Evolutionary conservation across 2,329 filamentous ascomycete species (phyloP).

Genomic region (Gyromitra esculenta): DNA sequence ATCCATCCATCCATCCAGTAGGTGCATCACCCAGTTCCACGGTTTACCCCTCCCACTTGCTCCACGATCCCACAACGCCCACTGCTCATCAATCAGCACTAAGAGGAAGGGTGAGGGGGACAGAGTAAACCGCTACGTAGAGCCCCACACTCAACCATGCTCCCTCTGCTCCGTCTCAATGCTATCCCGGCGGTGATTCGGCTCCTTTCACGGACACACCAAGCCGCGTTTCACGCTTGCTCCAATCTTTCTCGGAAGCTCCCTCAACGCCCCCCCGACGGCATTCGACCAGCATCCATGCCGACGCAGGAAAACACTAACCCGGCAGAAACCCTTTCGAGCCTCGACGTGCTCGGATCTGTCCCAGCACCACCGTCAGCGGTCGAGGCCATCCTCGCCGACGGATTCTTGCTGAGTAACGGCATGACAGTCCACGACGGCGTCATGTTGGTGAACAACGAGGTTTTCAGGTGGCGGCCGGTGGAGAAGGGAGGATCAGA

Average conservation of each 20-base stretch:
- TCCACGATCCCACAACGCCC: slow-evolving; percentile 38
- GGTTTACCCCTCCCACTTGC: slow-evolving; percentile 47
- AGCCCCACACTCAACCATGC: slow-evolving; percentile 22
- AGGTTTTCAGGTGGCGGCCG: slow-evolving; percentile 88
- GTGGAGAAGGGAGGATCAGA: slow-evolving; percentile 37
- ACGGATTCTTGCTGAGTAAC: slow-evolving; percentile 88
- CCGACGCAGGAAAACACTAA: slow-evolving; percentile 23
- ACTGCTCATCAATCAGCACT: slow-evolving; percentile 26
- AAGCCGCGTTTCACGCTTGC: slow-evolving; percentile 34
- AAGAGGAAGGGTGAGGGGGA: slow-evolving; percentile 16
- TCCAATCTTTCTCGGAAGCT: slow-evolving; percentile 17
- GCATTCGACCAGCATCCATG: slow-evolving; percentile 8
- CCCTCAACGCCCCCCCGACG: not conserved
- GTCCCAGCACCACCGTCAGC: slow-evolving; percentile 80
- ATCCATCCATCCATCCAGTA: slow-evolving; percentile 45
- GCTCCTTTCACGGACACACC: slow-evolving; percentile 22
- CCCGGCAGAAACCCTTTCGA: slow-evolving; percentile 62
- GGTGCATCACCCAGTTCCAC: slow-evolving; percentile 49
- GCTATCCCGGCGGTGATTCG: slow-evolving; percentile 13
- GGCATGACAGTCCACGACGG: slow-evolving; percentile 77
- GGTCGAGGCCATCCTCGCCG: slow-evolving; percentile 80
- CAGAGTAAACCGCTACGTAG: slow-evolving; percentile 17
- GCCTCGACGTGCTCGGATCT: slow-evolving; percentile 80
- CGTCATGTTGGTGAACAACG: slow-evolving; percentile 81
- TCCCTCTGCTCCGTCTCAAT: slow-evolving; percentile 29